phyloP scores from a whole-genome alignment of 2,329 filamentous ascomycete species.

The Pestalotiopsis sp. region DNA sequence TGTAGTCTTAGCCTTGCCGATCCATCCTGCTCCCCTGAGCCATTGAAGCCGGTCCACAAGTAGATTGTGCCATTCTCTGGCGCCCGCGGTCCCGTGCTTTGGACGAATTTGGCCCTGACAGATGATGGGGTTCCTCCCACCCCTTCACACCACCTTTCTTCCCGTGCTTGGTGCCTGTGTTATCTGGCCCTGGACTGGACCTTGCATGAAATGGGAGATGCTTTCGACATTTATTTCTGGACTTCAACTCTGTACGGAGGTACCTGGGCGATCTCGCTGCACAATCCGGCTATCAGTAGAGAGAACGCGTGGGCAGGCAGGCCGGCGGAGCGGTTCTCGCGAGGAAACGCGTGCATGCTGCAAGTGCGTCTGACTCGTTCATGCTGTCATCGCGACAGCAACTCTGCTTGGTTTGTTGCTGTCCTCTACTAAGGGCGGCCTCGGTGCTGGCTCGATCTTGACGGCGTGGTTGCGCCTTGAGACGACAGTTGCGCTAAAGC shows the following conservation, averaged over 20 bases:
- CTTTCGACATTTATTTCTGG: background rate
- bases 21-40: conserved; percentile 10
- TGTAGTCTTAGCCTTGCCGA: conserved; percentile 7
- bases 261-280: background rate
- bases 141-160: conserved; percentile 7
- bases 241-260: background rate
- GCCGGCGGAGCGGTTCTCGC: background rate
- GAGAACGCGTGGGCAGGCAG: background rate
- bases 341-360: background rate
- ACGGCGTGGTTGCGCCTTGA: conserved; percentile 7
- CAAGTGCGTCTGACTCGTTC: background rate
- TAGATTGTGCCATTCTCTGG: background rate
- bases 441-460: background rate
- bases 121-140: background rate
- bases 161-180: background rate
- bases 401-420: background rate
- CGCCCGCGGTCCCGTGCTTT: conserved; percentile 6
- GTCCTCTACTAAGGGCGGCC: background rate
- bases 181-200: conserved; percentile 8
- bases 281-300: background rate
- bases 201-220: conserved; percentile 2
- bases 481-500: conserved; percentile 1
- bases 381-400: background rate
- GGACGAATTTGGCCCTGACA: conserved; percentile 10
- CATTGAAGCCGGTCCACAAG: background rate